Percentiles rank a stretch among this genome's conserved stretches.
phyloP scores from a whole-genome alignment of 2,329 filamentous ascomycete genomes.

The Colletotrichum falcatum region DNA sequence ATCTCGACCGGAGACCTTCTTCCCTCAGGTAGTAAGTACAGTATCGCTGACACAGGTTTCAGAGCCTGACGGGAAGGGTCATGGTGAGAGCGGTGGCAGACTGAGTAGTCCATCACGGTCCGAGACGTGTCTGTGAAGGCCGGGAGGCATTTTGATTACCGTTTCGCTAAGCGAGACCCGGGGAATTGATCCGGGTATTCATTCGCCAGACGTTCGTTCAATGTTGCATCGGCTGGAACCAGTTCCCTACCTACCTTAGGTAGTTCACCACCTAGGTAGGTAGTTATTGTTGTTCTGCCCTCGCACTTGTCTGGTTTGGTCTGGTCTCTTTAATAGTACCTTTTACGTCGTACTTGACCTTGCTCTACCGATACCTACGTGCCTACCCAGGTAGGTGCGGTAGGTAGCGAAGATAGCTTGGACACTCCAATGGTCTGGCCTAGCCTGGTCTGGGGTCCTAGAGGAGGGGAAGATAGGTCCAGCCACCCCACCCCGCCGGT shows the following conservation, averaged over 20 bases:
- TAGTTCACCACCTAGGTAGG: no score
- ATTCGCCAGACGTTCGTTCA: constrained; percentile 5
- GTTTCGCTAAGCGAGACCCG: neutral
- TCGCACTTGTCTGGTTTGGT: neutral
- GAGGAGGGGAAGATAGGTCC: neutral
- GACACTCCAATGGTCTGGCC: neutral
- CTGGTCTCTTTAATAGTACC: neutral
- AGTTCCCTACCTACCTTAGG: no score
- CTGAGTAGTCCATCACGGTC: neutral
- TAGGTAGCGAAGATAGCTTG: neutral
- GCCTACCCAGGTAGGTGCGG: no score
- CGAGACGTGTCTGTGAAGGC: neutral
- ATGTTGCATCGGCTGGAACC: constrained; percentile 17
- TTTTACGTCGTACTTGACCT: neutral
- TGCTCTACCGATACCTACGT: neutral
- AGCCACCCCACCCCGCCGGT: constrained; percentile 34
- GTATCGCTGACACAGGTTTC: neutral
- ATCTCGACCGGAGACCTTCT: neutral
- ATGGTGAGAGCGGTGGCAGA: neutral
- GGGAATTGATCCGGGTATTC: neutral
- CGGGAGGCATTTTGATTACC: neutral
- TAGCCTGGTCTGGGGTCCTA: neutral
- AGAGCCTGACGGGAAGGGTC: neutral
- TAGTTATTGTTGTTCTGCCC: no score
- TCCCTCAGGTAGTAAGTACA: no score